phyloP scores from a whole-genome alignment of 495 filamentous ascomycete species.

The Aspergillus campestris region DNA sequence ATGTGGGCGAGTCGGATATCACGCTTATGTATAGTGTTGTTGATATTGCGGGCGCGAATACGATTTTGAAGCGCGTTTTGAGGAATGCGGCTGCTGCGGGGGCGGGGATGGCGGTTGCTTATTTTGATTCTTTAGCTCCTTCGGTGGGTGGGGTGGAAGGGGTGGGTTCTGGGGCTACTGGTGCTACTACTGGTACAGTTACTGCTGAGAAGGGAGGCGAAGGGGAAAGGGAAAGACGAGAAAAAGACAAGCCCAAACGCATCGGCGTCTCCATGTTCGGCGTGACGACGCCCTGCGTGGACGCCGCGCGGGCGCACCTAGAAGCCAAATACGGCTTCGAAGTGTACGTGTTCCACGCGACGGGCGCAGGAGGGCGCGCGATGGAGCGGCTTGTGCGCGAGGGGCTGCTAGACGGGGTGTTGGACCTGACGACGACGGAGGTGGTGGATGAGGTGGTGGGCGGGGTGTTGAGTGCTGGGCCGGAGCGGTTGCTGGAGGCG shows the following conservation, averaged over 20 bases:
- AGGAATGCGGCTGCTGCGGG: constrained; percentile 54
- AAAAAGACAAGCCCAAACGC: constrained; percentile 21
- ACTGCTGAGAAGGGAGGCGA: background rate
- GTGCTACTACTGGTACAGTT: no score
- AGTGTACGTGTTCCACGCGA: constrained; percentile 60
- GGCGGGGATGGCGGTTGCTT: constrained; percentile 44
- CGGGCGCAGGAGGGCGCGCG: constrained; percentile 54
- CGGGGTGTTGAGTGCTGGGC: constrained; percentile 51
- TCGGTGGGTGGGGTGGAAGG: background rate
- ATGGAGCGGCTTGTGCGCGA: constrained; percentile 56
- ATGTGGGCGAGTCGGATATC: constrained; percentile 59
- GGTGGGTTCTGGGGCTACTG: background rate
- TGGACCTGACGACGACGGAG: constrained; percentile 65
- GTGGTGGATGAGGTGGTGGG: constrained; percentile 54
- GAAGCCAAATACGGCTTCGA: constrained; percentile 37
- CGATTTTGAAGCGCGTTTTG: constrained; percentile 45
- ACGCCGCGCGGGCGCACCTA: constrained; percentile 36
- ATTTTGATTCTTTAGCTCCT: constrained; percentile 9
- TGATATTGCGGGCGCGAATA: constrained; percentile 58
- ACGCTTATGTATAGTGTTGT: constrained; percentile 62
- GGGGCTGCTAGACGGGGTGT: constrained; percentile 47
- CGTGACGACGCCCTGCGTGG: constrained; percentile 57
- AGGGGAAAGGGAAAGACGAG: constrained; percentile 14
- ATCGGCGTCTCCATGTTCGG: constrained; percentile 68
- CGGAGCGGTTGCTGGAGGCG: constrained; percentile 44